Evolutionary conservation across 2,329 filamentous ascomycete genomes (phyloP).

Genomic region (Chrysoporthe puriensis): DNA sequence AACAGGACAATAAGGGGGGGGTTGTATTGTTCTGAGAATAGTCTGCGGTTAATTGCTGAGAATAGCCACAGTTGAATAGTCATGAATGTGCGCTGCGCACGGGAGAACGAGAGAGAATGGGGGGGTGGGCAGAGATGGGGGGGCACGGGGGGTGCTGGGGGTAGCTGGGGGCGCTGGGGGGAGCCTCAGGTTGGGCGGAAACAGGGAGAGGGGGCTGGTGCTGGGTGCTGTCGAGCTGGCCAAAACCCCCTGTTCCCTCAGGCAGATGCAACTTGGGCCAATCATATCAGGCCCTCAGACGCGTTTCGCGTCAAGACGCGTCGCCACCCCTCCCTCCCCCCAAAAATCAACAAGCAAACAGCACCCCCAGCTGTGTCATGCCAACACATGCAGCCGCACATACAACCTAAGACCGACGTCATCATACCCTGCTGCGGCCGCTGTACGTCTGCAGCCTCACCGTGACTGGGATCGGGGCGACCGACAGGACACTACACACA

Average conservation of each 20-base stretch:
- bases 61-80: neutral
- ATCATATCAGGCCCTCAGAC: neutral
- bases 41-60: neutral
- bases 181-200: neutral
- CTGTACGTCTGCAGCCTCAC: neutral
- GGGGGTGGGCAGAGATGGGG: neutral
- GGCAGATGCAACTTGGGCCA: neutral
- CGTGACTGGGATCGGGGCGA: neutral
- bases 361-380: neutral
- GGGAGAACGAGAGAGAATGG: neutral
- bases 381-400: slow-evolving; percentile 1
- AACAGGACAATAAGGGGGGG: neutral
- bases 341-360: slow-evolving; percentile 2
- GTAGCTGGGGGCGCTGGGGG: neutral
- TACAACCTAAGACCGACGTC: neutral
- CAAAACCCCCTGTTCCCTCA: neutral
- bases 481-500: neutral
- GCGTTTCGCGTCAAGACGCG: slow-evolving; percentile 11
- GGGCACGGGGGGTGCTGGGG: neutral
- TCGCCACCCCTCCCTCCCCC: neutral
- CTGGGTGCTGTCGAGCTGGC: neutral
- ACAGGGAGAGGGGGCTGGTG: neutral
- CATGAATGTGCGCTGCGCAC: neutral
- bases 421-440: neutral
- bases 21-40: neutral